Conservation (phyloP, 2,329 filamentous ascomycete species). For the Neofusicoccum sp. region DNA sequence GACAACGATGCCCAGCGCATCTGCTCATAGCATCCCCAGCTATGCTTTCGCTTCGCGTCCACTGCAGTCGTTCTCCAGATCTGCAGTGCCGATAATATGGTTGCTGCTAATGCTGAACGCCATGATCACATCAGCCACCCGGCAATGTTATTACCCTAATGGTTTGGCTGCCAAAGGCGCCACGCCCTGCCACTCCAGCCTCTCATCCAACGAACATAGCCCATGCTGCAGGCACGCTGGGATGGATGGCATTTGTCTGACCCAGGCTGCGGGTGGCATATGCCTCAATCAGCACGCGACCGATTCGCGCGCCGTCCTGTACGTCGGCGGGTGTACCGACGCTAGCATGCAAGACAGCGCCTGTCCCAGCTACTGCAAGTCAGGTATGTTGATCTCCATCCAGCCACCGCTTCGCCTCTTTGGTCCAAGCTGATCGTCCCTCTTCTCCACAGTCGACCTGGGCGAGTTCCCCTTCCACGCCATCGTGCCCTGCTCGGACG, state of each 20-base stretch:
- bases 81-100: constrained; percentile 5
- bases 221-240: constrained; percentile 7
- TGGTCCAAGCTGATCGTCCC: neutral
- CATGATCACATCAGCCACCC: constrained; percentile 10
- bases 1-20: constrained; percentile 11
- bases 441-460: neutral
- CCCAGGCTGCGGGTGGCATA: neutral
- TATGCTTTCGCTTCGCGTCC: neutral
- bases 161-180: constrained; percentile 2
- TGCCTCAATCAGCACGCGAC: neutral
- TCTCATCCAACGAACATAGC: neutral
- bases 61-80: neutral
- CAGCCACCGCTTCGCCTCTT: neutral
- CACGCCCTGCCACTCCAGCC: neutral
- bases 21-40: neutral
- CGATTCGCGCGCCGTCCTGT: neutral
- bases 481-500: constrained; percentile 4
- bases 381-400: constrained; percentile 7
- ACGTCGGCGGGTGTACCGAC: constrained; percentile 2
- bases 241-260: neutral
- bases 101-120: constrained; percentile 10
- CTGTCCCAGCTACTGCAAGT: constrained; percentile 8
- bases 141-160: constrained; percentile 6
- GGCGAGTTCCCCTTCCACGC: neutral
- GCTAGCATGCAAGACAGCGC: neutral